Evolutionary conservation across 2,329 filamentous ascomycete species (phyloP), one percentile per base, ranked within the genome.

Genomic region (Neofusicoccum parvum): DNA sequence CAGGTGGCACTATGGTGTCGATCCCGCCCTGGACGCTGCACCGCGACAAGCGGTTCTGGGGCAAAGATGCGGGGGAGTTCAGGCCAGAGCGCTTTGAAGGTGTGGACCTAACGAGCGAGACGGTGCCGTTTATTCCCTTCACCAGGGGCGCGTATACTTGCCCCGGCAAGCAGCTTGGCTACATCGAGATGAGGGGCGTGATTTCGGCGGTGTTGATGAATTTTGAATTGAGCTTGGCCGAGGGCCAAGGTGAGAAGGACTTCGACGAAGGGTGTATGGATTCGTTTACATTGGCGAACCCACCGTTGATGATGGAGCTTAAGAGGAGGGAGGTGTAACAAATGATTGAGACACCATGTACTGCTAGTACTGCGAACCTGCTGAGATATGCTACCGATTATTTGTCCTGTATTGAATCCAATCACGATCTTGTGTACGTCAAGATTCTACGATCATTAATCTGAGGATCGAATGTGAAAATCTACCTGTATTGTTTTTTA

Each of bases 261-360:
- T 73, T 72, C 7, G 64, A 65, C 10, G 43, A 51, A 48, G 66
- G 48, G 5, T 48, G 41, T 20, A 17, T 37, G 32, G 58, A 51
- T 32, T 66, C 37, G 17, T 59, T 65, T 37, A 65, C 73, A 0
- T 69, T 74, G 50, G 69, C 68, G 39, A 68, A 76, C 20, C 72
- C 72, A 11, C 72, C 75, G 48, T 67, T 78, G 32, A 58, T 72
- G 45, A 37, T 74, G 36, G 32, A 62, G n/a, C 73, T 75, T 41
- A 70, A 67, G 41, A 53, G 45, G 60, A 46, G 60, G 60, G 37
- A 53, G 60, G 37, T 15, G 17, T 53, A 34, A 53, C 23, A 23
- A 23, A 23, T 23, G 23, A 23, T 23, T 23, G 23, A 23, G 23
- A 23, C 23, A 23, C 3, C 23, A 23, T 23, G 3, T 23, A 23